Percentiles rank a stretch among this genome's conserved stretches.
These are phyloP conservation scores for Hysterangium stoloniferum DNA, from an alignment of 768 basidiomycete genomes.

Conservation along the genomic window DNA sequence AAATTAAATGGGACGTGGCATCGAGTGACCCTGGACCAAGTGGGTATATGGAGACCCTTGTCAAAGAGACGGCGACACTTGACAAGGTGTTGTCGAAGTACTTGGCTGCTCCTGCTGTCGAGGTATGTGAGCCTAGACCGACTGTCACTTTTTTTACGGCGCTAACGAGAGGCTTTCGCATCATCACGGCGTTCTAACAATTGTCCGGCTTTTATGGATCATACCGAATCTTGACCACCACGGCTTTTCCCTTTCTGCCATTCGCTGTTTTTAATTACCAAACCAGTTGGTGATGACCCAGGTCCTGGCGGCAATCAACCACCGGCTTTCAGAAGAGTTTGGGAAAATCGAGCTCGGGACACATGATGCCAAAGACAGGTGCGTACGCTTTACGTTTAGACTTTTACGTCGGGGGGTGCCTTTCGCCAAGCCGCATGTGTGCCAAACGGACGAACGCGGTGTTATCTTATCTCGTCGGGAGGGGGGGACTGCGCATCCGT, in stretches of 20 bases:
- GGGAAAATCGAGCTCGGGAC: conserved; percentile 72
- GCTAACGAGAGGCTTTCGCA: neutral
- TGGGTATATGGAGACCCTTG: conserved; percentile 86
- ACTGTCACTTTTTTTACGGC: neutral
- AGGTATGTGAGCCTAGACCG: conserved; percentile 40
- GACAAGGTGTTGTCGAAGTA: conserved; percentile 96
- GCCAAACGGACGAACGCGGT: too few species aligned
- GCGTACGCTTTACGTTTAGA: conserved; percentile 19
- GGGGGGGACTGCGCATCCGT: too few species aligned
- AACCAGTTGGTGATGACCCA: conserved; percentile 86
- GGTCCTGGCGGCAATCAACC: conserved; percentile 89
- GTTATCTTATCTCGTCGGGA: too few species aligned
- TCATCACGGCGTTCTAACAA: neutral
- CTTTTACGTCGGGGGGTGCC: neutral
- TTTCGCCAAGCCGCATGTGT: too few species aligned
- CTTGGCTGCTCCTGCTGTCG: conserved; percentile 67
- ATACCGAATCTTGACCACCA: neutral
- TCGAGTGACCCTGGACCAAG: conserved; percentile 46
- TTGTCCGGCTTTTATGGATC: neutral
- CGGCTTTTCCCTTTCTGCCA: conserved; percentile 12
- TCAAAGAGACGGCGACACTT: conserved; percentile 91
- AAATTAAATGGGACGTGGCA: conserved; percentile 68
- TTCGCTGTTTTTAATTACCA: conserved; percentile 12
- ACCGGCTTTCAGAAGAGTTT: conserved; percentile 84
- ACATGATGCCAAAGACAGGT: conserved; percentile 83